Base-by-base conservation (phyloP, 257 asterid genomes). In the Verbascum thapsus region DNA sequence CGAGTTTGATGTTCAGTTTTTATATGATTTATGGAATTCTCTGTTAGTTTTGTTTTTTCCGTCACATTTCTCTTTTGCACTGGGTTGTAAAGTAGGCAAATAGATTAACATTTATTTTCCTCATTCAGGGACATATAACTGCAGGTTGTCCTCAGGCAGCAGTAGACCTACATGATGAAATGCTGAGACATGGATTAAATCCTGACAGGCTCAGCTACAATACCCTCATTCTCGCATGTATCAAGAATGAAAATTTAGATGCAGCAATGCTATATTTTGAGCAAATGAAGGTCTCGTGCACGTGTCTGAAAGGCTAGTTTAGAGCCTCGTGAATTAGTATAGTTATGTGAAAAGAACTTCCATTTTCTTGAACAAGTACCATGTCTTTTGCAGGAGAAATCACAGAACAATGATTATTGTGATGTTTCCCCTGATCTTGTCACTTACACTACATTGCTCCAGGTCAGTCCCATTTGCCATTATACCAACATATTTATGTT, bases 261-360 rank as follows among this genome's bases (percentile, higher is more conserved):
- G 64, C 54, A 40, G 94, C 89, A 6, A 69, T 70, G 77, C 72
- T 30, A 61, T 76, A 80, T 54, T 85, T 68, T 59, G 74, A 80
- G 72, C 81, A 74, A 73, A 85, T 85, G 94, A 82, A 85, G 94
- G 94, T 85, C 75, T 77, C 78, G 73, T 67, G 77, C 80, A 65
- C 79, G 76, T 72, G 71, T 69, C 69, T 61, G 64, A 69, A 85
- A 75, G 80, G 89, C 82, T 76, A 82, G 80, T 80, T 77, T 78
- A 71, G 81, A 78, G 83, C 87, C 73, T 82, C 74, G 61, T 69
- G 67, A 61, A 69, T 69, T 63, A 45, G 58, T 75, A 53, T 38
- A 43, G 65, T 70, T 47, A 48, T 47, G 34, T 65, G 19, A 55
- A 63, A 39, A 61, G 65, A 60, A 26, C 9, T 42, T 32, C 18